phyloP scores from a whole-genome alignment of 2,329 filamentous ascomycete species.

The Pseudocercospora vitis region DNA sequence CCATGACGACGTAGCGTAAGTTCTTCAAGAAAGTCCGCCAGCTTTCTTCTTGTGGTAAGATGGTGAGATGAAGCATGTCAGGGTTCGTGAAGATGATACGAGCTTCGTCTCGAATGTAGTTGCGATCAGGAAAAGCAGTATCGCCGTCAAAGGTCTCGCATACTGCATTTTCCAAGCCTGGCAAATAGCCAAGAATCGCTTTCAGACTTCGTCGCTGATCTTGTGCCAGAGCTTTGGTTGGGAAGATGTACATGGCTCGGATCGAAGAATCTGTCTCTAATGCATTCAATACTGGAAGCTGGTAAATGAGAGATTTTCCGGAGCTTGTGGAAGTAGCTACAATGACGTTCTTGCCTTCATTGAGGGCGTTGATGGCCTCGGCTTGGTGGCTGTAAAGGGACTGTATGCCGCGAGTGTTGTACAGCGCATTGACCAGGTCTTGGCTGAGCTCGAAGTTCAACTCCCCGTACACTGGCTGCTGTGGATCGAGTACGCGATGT shows the following conservation, averaged over 20 bases:
- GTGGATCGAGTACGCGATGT: conserved; percentile 84
- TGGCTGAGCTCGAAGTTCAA: conserved; percentile 86
- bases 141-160: conserved; percentile 97
- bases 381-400: conserved; percentile 89
- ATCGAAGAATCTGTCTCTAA: conserved; percentile 75
- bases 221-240: conserved; percentile 93
- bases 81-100: conserved; percentile 96
- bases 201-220: conserved; percentile 88
- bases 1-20: conserved; percentile 79
- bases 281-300: conserved; percentile 85
- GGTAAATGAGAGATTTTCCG: conserved; percentile 97
- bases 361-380: conserved; percentile 85
- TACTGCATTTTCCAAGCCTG: conserved; percentile 69
- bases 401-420: conserved; percentile 85
- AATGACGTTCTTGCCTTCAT: conserved; percentile 82
- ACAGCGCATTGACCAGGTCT: conserved; percentile 89
- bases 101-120: conserved; percentile 79
- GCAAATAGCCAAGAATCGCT: conserved; percentile 79
- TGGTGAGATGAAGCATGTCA: conserved; percentile 94
- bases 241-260: conserved; percentile 95
- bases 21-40: conserved; percentile 91
- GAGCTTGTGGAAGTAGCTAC: conserved; percentile 94
- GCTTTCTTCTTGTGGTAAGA: conserved; percentile 83
- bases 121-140: conserved; percentile 77
- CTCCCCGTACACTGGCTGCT: conserved; percentile 77